Percentiles rank a stretch among this genome's conserved stretches.
These are phyloP conservation scores for Xanthoconium separans DNA, from an alignment of 1,284 basidiomycete species.

Conservation along the genomic window DNA sequence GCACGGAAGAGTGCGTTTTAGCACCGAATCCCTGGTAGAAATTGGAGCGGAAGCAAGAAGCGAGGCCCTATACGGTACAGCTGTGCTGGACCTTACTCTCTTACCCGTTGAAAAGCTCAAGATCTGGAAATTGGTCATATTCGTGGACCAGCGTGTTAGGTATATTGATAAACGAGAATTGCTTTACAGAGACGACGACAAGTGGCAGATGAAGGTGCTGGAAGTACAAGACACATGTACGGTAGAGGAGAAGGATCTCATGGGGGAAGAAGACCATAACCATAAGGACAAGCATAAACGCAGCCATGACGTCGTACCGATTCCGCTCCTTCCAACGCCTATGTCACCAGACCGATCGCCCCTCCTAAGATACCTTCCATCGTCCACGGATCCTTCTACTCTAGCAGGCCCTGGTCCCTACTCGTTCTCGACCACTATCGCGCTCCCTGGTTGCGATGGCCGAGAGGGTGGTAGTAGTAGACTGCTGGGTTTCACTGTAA, in stretches of 20 bases:
- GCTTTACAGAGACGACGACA: conserved; percentile 4
- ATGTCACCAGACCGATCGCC: conserved; percentile 30
- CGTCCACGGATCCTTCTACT: conserved; percentile 44
- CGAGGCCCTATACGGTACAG: conserved; percentile 45
- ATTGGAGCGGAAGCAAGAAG: conserved; percentile 6
- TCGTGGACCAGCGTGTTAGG: conserved; percentile 62
- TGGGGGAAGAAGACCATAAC: conserved; percentile 60
- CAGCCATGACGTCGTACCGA: conserved; percentile 38
- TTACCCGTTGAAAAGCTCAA: conserved; percentile 88
- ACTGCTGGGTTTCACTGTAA: conserved; percentile 74
- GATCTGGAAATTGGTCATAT: conserved; percentile 74
- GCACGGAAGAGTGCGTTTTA: not conserved
- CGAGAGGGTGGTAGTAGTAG: not conserved
- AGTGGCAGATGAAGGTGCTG: conserved; percentile 14
- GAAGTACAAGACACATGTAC: conserved; percentile 19
- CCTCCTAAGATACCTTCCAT: conserved; percentile 16
- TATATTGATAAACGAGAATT: conserved; percentile 5
- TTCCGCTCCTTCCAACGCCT: conserved; percentile 61
- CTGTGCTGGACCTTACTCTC: conserved; percentile 81
- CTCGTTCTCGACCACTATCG: conserved; percentile 53
- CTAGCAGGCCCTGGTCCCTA: conserved; percentile 72
- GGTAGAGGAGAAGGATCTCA: conserved; percentile 52
- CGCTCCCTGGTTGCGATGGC: conserved; percentile 54
- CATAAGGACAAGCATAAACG: conserved; percentile 17
- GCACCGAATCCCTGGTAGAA: conserved; percentile 2